Conservation (phyloP, 768 basidiomycete genomes). For the Lactarius akahatsu region DNA sequence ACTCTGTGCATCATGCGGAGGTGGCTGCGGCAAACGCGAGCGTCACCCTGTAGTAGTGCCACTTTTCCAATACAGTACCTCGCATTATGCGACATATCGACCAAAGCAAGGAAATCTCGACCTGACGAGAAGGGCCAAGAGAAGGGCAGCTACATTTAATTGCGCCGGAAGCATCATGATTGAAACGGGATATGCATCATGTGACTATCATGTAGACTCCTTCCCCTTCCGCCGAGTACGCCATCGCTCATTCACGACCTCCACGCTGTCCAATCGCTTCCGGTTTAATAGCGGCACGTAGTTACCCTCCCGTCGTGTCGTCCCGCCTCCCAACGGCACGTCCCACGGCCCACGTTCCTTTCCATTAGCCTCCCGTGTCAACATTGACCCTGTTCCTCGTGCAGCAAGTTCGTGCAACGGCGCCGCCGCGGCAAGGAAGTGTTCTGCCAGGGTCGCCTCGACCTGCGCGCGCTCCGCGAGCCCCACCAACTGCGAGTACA, state of each 20-base stretch:
- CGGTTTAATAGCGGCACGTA: constrained; percentile 70
- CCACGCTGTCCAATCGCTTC: constrained; percentile 66
- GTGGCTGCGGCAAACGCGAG: neutral
- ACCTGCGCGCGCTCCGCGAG: constrained; percentile 58
- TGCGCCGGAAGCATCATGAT: too few relatives aligned
- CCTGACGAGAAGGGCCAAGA: too few relatives aligned
- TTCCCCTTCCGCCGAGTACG: constrained; percentile 55
- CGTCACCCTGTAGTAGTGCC: neutral
- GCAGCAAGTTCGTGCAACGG: constrained; percentile 42
- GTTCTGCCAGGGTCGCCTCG: constrained; percentile 58
- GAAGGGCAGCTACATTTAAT: neutral
- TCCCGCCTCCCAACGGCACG: constrained; percentile 73
- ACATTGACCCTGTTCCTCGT: constrained; percentile 41
- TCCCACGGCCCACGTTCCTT: constrained; percentile 38
- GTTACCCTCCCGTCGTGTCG: constrained; percentile 54
- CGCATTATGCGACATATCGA: neutral
- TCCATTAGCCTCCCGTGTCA: constrained; percentile 40
- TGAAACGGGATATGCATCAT: neutral
- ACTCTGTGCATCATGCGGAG: neutral
- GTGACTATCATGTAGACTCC: neutral
- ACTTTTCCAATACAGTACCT: neutral
- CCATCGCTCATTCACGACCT: constrained; percentile 79
- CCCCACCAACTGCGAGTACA: constrained; percentile 19
- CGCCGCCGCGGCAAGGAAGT: constrained; percentile 61
- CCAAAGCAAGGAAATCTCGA: neutral